These are phyloP conservation scores for Paecilomyces sp. DNA, from an alignment of 2,329 filamentous ascomycete species.

Conservation along the genomic window DNA sequence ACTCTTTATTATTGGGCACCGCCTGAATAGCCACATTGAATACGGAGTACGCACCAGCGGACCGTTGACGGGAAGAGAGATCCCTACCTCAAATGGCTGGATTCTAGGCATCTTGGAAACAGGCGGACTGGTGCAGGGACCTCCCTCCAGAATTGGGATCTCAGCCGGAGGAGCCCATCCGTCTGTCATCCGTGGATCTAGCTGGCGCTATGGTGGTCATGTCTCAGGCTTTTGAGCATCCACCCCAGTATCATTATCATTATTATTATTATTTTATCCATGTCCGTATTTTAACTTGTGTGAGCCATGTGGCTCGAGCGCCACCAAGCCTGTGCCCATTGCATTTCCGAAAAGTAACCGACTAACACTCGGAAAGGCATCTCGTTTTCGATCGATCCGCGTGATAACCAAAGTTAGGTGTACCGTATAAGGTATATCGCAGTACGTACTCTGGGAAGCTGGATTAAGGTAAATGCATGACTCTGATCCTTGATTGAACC, in stretches of 20 bases:
- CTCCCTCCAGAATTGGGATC: background rate
- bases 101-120: background rate
- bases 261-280: background rate
- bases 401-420: background rate
- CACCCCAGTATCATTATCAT: background rate
- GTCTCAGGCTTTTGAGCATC: background rate
- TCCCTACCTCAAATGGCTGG: background rate
- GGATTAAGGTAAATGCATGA: background rate
- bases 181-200: background rate
- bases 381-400: background rate
- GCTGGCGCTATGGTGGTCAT: background rate
- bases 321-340: background rate
- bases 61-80: background rate
- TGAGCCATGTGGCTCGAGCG: background rate
- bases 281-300: background rate
- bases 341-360: background rate
- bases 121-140: background rate
- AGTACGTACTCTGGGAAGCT: background rate
- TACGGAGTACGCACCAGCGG: background rate
- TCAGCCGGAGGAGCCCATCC: background rate
- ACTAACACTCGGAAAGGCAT: background rate
- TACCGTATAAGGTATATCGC: background rate
- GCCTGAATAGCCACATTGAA: background rate
- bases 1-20: background rate
- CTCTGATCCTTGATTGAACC: background rate